Evolutionary conservation across 73 alveolate genomes (phyloP).

Genomic region (Paramecium sonneborni): DNA sequence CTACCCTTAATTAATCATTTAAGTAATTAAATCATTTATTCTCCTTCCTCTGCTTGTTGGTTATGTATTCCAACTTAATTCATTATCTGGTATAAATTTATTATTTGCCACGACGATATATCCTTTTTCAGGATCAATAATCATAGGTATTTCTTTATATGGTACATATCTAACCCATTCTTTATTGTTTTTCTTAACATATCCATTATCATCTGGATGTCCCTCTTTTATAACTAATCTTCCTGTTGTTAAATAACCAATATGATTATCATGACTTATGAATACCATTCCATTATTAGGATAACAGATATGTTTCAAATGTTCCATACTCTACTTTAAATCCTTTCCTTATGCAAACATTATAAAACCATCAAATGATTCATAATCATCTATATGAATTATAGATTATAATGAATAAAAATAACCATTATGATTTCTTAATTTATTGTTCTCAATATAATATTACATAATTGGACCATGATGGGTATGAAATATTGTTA

Average conservation of each 20-base stretch:
- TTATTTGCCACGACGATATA: conserved; percentile 58
- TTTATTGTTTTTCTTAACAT: not conserved
- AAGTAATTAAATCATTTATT: not conserved
- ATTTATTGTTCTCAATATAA: conserved; percentile 19
- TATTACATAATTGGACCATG: conserved; percentile 84
- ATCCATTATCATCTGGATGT: conserved; percentile 45
- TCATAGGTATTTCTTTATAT: not conserved
- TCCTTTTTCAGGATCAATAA: conserved; percentile 61
- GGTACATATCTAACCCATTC: conserved; percentile 50
- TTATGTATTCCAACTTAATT: conserved; percentile 35
- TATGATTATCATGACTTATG: conserved; percentile 58
- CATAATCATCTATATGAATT: conserved; percentile 56
- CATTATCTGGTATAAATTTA: conserved; percentile 57
- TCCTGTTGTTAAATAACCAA: conserved; percentile 57
- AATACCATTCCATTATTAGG: conserved; percentile 52
- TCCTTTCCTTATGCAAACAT: conserved; percentile 22
- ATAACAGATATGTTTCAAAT: conserved; percentile 31
- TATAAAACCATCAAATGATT: conserved; percentile 51
- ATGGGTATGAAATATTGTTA: conserved; percentile 78
- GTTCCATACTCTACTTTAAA: conserved; percentile 35
- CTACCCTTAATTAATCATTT: conserved; percentile 24
- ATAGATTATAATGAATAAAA: conserved; percentile 46
- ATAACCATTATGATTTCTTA: not conserved
- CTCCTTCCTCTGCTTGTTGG: conserved; percentile 63
- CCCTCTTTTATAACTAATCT: conserved; percentile 53